Evolutionary conservation across 2,329 filamentous ascomycete genomes (phyloP).

Genomic region (Dendrostoma leiphaemia): DNA sequence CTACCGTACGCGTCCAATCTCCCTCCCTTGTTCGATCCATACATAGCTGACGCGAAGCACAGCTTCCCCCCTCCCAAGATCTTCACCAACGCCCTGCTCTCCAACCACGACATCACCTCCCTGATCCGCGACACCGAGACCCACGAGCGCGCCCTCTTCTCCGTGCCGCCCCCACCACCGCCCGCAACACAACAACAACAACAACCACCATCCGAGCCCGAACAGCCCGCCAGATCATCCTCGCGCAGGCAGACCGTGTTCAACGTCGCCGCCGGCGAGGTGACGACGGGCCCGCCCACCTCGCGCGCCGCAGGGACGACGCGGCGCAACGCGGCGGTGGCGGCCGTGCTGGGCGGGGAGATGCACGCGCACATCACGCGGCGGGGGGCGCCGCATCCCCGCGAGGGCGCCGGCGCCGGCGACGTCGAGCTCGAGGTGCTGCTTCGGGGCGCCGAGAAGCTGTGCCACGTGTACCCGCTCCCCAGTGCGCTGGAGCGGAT

Average conservation of each 20-base stretch:
- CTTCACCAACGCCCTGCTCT: constrained; percentile 90
- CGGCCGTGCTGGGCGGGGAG: constrained; percentile 82
- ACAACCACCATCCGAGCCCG: constrained; percentile 46
- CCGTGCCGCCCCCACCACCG: constrained; percentile 70
- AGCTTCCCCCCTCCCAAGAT: constrained; percentile 91
- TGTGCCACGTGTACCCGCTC: constrained; percentile 83
- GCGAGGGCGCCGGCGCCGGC: constrained; percentile 53
- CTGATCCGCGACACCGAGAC: constrained; percentile 93
- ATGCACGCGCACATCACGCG: constrained; percentile 77
- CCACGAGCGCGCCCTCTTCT: constrained; percentile 93
- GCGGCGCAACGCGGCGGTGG: constrained; percentile 77
- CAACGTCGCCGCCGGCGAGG: constrained; percentile 62
- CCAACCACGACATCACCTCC: constrained; percentile 86
- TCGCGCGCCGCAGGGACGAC: constrained; percentile 47
- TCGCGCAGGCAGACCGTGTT: constrained; percentile 62
- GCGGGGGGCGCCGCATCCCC: constrained; percentile 48
- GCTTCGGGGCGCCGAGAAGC: constrained; percentile 82
- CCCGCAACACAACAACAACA: constrained; percentile 38
- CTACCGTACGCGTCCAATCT: constrained; percentile 58
- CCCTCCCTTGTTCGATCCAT: background rate
- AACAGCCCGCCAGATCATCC: constrained; percentile 30
- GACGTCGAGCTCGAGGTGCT: constrained; percentile 86
- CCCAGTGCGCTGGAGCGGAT: constrained; percentile 78
- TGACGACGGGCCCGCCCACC: constrained; percentile 54
- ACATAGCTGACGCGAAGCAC: background rate